These are phyloP conservation scores for Chaetomium tenue DNA, from an alignment of 495 filamentous ascomycete genomes.

Conservation along the genomic window DNA sequence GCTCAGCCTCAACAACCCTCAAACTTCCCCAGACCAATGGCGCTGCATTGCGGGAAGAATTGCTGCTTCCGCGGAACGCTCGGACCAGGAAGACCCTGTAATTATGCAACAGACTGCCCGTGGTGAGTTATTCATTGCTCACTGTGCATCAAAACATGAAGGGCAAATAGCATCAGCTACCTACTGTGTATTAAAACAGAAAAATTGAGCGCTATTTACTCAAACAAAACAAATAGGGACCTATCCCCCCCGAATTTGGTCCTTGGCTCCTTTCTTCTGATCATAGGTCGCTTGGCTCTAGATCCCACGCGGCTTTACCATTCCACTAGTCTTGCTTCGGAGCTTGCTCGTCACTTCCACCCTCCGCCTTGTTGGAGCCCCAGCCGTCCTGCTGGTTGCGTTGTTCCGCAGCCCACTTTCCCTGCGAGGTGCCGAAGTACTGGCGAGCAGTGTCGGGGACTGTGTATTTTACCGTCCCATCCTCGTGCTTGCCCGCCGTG, in stretches of 20 bases:
- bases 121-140: too few relatives aligned
- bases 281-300: neutral
- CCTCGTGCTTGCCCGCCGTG: slow-evolving; percentile 25
- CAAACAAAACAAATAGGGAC: neutral
- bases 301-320: neutral
- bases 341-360: neutral
- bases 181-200: too few relatives aligned
- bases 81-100: slow-evolving; percentile 3
- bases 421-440: slow-evolving; percentile 5
- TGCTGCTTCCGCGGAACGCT: slow-evolving; percentile 9
- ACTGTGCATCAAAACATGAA: too few relatives aligned
- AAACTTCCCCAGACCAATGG: slow-evolving; percentile 2
- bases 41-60: neutral
- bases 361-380: neutral
- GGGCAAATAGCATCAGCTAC: too few relatives aligned
- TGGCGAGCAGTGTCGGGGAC: slow-evolving; percentile 23
- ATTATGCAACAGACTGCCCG: neutral
- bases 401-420: neutral
- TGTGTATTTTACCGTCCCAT: slow-evolving; percentile 31
- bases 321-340: neutral
- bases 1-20: slow-evolving; percentile 2
- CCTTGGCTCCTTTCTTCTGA: neutral
- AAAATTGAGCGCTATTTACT: too few relatives aligned
- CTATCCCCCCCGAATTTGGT: neutral
- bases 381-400: neutral